Percentiles rank a stretch among this genome's conserved stretches.
Conservation (phyloP, 768 basidiomycete genomes). For the Boletales sp. region DNA sequence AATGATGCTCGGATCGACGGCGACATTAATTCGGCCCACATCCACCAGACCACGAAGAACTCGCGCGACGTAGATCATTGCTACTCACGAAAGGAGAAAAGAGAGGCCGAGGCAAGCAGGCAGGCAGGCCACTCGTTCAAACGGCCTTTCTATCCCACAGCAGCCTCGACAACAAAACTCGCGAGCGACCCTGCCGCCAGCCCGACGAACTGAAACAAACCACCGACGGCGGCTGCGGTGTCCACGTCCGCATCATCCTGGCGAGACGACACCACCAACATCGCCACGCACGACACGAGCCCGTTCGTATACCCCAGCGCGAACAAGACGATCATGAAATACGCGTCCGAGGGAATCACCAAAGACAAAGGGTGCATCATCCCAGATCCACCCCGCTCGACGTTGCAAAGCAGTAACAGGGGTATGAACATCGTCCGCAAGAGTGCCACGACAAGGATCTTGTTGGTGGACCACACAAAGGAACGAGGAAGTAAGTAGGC, state of each 20-base stretch:
- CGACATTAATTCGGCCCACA: too few relatives aligned
- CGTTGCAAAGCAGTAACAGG: constrained; percentile 80
- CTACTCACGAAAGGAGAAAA: too few relatives aligned
- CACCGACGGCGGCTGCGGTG: constrained; percentile 73
- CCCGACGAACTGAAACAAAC: constrained; percentile 74
- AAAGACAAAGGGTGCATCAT: constrained; percentile 13
- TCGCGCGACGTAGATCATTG: too few relatives aligned
- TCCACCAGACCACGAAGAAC: too few relatives aligned
- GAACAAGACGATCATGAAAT: constrained; percentile 69
- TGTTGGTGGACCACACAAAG: constrained; percentile 61
- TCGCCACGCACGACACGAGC: constrained; percentile 69
- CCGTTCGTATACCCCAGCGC: constrained; percentile 73
- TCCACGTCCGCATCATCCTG: constrained; percentile 71
- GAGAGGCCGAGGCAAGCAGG: too few relatives aligned
- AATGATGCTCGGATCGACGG: too few relatives aligned
- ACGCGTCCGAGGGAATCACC: constrained; percentile 67
- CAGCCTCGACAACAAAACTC: constrained; percentile 72
- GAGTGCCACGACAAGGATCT: constrained; percentile 59
- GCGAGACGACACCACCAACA: constrained; percentile 74
- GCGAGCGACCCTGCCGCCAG: constrained; percentile 67
- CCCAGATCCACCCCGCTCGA: constrained; percentile 46
- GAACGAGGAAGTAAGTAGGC: constrained; percentile 60
- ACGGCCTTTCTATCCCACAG: constrained; percentile 5
- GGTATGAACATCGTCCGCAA: constrained; percentile 77
- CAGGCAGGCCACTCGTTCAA: too few relatives aligned